These are phyloP conservation scores for Jaenimonas drosophilae DNA, from an alignment of 208 protist genomes.

Conservation along the genomic window DNA sequence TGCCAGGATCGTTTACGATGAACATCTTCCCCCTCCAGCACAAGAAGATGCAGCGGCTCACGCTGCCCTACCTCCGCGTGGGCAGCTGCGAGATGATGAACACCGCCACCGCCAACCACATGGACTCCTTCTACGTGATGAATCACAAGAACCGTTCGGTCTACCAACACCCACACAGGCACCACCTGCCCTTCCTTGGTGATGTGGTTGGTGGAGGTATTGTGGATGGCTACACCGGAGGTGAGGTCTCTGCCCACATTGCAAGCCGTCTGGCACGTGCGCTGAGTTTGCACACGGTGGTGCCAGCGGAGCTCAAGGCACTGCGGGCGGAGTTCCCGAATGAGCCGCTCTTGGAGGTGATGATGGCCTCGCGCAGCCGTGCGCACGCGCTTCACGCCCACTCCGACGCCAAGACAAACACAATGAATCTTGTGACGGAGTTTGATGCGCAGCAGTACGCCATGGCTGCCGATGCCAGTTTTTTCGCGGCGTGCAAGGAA, in stretches of 20 bases:
- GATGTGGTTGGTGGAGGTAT: conserved; percentile 60
- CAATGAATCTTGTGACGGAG: conserved; percentile 28
- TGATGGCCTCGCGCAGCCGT: conserved; percentile 24
- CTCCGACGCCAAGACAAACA: background rate
- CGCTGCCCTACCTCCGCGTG: conserved; percentile 46
- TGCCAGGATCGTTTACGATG: conserved; percentile 8
- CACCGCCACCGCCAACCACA: conserved; percentile 24
- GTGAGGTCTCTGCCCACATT: conserved; percentile 31
- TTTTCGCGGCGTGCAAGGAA: conserved; percentile 52
- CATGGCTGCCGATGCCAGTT: conserved; percentile 41
- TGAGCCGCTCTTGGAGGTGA: conserved; percentile 42
- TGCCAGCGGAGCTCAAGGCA: conserved; percentile 24
- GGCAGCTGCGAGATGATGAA: conserved; percentile 82
- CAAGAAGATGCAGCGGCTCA: conserved; percentile 61
- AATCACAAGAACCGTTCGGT: conserved; percentile 43
- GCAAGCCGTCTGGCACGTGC: conserved; percentile 36
- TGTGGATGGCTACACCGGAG: conserved; percentile 61
- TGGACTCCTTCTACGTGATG: conserved; percentile 56
- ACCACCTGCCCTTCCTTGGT: conserved; percentile 18
- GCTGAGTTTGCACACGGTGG: conserved; percentile 46
- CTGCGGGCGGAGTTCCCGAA: conserved; percentile 39
- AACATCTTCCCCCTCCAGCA: conserved; percentile 57
- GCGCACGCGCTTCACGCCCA: conserved; percentile 9
- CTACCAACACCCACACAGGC: conserved; percentile 3
- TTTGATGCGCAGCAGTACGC: conserved; percentile 82